Evolutionary conservation across 2,329 filamentous ascomycete species (phyloP), one percentile per base, ranked within the genome.

Genomic region (Neonectria coccinea): DNA sequence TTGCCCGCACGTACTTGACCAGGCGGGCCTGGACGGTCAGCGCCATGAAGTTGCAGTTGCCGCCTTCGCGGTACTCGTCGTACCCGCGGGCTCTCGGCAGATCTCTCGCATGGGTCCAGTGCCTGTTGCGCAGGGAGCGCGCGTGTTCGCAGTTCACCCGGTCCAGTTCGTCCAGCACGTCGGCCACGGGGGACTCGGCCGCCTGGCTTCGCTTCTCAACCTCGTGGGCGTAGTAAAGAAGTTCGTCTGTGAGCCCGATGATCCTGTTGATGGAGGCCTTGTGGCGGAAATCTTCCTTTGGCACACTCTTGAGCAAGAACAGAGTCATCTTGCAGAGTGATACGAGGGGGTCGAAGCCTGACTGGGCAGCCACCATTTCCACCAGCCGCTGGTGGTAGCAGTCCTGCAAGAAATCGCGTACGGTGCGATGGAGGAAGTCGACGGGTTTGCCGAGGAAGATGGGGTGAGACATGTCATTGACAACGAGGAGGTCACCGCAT

Each of bases 361-460:
- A 36, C 12, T 36, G 31, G 2, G 31, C 11, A 36, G 31, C 31
- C 11, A 36, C 31, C 31, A 42, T 14, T 14, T 42, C 22, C 25
- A 25, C 51, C 33, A 54, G 12, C 14, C 41, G 39, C 31, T 54
- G 18, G 18, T 54, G 51, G n/a, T 41, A 42, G 31, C 51, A 54
- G 27, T 54, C 51, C 8, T 36, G 31, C 11, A 54, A 22, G 25
- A 54, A 41, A 22, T 54, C 51, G 16, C 51, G 31, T 3, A 54
- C 51, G 6, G 51, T 54, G 11, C 51, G 51, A n/a, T 60, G 58
- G 14, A 60, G 51, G 31, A 61, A 61, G 42, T 61, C 58, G n/a
- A 61, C 58, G 16, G 52, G 58, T 9, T 48, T 31, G 25, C 29
- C 36, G 12, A 61, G 41, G 22, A 61, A 61, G 31, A 56, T 22